Conservation (phyloP, 352 stramenopile species). For the Phytophthora rubi region DNA sequence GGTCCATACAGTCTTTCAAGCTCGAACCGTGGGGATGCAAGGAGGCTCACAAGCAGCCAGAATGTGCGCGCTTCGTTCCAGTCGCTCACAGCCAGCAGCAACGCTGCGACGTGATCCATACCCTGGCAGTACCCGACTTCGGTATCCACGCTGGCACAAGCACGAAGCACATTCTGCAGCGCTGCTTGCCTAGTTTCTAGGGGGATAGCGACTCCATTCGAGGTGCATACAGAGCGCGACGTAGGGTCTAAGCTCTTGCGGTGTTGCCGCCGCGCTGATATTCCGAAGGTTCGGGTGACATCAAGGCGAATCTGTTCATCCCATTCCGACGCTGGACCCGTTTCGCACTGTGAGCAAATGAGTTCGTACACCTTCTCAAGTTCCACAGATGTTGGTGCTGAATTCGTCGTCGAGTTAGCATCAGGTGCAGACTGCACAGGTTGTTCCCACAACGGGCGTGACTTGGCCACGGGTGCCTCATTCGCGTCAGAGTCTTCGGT, state of each 20-base stretch:
- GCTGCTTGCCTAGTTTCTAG: conserved; percentile 45
- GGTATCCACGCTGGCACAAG: conserved; percentile 71
- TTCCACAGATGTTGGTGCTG: conserved; percentile 19
- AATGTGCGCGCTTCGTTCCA: conserved; percentile 76
- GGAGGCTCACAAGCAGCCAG: conserved; percentile 69
- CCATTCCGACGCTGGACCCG: conserved; percentile 25
- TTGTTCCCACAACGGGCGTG: conserved; percentile 22
- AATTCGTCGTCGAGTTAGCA: not conserved
- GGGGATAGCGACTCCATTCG: conserved; percentile 21
- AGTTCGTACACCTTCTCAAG: conserved; percentile 55
- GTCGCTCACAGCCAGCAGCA: conserved; percentile 68
- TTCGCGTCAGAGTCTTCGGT: conserved; percentile 52
- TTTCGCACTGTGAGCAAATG: conserved; percentile 53
- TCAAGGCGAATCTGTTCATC: conserved; percentile 77
- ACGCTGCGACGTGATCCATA: conserved; percentile 71
- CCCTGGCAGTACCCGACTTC: conserved; percentile 82
- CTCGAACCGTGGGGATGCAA: conserved; percentile 60
- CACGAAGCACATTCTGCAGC: conserved; percentile 65
- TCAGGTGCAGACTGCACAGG: conserved; percentile 4
- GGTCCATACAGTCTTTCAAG: conserved; percentile 69
- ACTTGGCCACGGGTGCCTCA: conserved; percentile 24
- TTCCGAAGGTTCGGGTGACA: conserved; percentile 72
- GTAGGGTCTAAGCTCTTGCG: conserved; percentile 28
- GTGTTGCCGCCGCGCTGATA: conserved; percentile 55
- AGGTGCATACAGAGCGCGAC: conserved; percentile 19